Evolutionary conservation across 192 early-diverging fungal genomes (phyloP), one percentile per base, ranked within the genome.

Genomic region (Coemansia sp.): DNA sequence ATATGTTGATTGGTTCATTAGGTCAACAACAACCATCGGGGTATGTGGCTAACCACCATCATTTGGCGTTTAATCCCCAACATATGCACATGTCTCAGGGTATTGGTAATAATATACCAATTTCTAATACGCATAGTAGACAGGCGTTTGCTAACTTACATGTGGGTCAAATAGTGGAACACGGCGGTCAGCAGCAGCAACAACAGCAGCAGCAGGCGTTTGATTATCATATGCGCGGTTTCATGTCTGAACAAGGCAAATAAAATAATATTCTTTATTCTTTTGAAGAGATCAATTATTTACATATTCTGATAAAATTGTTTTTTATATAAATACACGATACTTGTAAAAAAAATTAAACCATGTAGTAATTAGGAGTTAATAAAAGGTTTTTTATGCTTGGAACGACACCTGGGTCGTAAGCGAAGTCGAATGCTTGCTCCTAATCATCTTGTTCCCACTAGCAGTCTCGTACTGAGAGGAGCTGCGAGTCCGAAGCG

Each of bases 111-210:
- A 58, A 32, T 0, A 14, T n/a, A 17, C 56, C 56, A 3, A 38
- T 58, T 11, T 58, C 56, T 18, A 17, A 32, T 4, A 22, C 56
- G 36, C 31, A 60, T 20, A 25, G 38, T 2, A n/a, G 22, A 40
- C 59, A 60, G 42, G 33, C 17, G 33, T 20, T 33, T 33, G 31
- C 7, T 18, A 58, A 58, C 18, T 11, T 33, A n/a, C 56, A 38
- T 14, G 20, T 36, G 10, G 56, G 56, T 1, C 74, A 76, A n/a
- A 75, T 75, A 22, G 48, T 66, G 7, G 33, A 55, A 5, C 62
- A 63, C 0, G 18, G 30, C 5, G 59, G 67, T 11, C 52, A 54
- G 18, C 71, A 61, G 10, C 60, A 45, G 20, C 60, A 61, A 45
- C 60, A 61, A 29, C 60, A 61, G 57, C 57, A 59, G 11, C 56